A percentile compares a stretch with the other conserved stretches of the same genome.
phyloP scores from a whole-genome alignment of 1,139 yeast species.

The Taiozyma onychis region DNA sequence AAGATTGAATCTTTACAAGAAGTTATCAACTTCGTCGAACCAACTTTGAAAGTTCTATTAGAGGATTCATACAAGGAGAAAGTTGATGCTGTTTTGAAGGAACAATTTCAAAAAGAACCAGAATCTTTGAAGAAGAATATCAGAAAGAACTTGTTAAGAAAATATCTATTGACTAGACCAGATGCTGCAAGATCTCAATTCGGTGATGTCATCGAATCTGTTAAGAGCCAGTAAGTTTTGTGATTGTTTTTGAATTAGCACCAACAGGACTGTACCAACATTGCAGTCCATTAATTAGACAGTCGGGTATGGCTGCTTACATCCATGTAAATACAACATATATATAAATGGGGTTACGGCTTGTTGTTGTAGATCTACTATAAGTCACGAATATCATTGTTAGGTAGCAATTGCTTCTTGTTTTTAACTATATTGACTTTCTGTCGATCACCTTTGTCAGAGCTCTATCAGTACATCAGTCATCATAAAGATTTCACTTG shows the following conservation, averaged over 20 bases:
- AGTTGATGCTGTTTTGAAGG: constrained; percentile 27
- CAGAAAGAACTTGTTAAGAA: constrained; percentile 48
- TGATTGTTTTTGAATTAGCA: not conserved
- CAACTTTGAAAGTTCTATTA: constrained; percentile 30
- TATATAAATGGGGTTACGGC: not conserved
- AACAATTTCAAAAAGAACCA: constrained; percentile 25
- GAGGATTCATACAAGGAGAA: constrained; percentile 28
- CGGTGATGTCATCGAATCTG: constrained; percentile 15
- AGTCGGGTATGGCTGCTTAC: not conserved
- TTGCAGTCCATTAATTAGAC: not conserved
- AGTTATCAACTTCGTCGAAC: constrained; percentile 30
- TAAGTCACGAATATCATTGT: too few species aligned
- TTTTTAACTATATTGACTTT: too few species aligned
- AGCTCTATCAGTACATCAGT: too few species aligned
- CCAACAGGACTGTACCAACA: not conserved
- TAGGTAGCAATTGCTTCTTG: too few species aligned
- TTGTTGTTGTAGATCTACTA: not conserved
- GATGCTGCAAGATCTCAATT: constrained; percentile 17
- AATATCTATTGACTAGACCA: constrained; percentile 31
- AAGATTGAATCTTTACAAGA: constrained; percentile 24
- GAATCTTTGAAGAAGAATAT: constrained; percentile 37
- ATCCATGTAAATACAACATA: not conserved
- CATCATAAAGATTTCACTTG: not conserved
- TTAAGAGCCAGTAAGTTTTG: constrained; percentile 3
- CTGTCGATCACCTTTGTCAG: too few species aligned